Conservation (phyloP, 75 land plant genomes). For the Adiantum capillusveneris region DNA sequence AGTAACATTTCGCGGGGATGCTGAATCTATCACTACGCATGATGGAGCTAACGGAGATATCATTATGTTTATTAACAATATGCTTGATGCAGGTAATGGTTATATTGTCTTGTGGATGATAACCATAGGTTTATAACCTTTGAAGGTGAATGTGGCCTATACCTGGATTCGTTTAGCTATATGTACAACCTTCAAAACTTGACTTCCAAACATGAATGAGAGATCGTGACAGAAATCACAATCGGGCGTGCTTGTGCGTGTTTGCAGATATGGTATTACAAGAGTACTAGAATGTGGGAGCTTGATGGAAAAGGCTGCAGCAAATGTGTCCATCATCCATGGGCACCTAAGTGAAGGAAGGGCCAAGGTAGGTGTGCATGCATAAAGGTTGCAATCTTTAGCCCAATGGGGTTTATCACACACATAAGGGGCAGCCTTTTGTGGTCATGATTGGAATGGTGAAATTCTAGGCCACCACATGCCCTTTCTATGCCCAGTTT, state of each 20-base stretch:
- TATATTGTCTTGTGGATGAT: too few relatives aligned
- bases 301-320: constrained; percentile 38
- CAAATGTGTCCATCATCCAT: constrained; percentile 34
- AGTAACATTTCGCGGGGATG: too few relatives aligned
- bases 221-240: too few relatives aligned
- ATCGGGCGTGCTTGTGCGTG: too few relatives aligned
- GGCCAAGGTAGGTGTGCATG: constrained; percentile 31
- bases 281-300: constrained; percentile 33
- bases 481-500: neutral
- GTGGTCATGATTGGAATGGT: neutral
- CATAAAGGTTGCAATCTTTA: too few relatives aligned
- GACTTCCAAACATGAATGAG: too few relatives aligned
- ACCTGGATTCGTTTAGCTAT: neutral
- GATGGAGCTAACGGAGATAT: too few relatives aligned
- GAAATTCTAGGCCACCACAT: neutral
- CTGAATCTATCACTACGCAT: too few relatives aligned
- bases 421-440: neutral
- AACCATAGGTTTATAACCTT: too few relatives aligned
- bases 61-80: neutral
- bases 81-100: constrained; percentile 3
- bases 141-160: neutral
- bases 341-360: constrained; percentile 31
- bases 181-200: neutral
- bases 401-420: neutral
- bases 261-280: constrained; percentile 38